Base-by-base conservation (phyloP, 2,329 filamentous ascomycete genomes). In the Alternaria burnsii region DNA sequence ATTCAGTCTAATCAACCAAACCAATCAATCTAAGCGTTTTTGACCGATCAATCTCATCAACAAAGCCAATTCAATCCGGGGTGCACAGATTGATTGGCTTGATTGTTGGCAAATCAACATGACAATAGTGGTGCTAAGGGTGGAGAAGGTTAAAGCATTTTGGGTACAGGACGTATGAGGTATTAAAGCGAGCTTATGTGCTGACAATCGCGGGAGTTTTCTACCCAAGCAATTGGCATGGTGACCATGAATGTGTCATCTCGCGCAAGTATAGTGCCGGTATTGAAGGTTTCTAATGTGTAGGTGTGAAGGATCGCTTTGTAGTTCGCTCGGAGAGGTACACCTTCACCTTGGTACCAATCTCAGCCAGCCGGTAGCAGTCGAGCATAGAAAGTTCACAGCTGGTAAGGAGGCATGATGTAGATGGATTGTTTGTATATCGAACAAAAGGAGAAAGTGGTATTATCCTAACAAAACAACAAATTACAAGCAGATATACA, bases 401-500 rank as follows among this genome's bases (percentile, higher is more conserved):
- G n/a, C 3, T 9, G 8, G 8, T 22, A 52, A 3, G 5, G 50
- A 28, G 50, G 34, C 8, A 20, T 5, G 10, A 26, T 36, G 3
- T 18, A 38, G 20, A 32, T 50, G 16, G 20, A 36, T 50, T 9
- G 16, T 24, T 36, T 50, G 20, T 50, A 50, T 36, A 36, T 50
- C 20, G n/a, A 50, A 50, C 46, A 32, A 50, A 61, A 63, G 38
- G 55, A 61, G 60, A 61, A 38, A 55, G 52, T 66, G 63, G 63
- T 63, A 66, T 66, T 66, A 66, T 66, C 58, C 63, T 63, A 59
- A 55, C 53, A 61, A 41, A 52, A 62, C 47, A 61, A 50, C 46
- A 61, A 46, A 63, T 63, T 66, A 66, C 57, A 66, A 63, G 52
- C 57, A 63, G 55, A 59, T 43, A 60, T 44, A 58, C 58, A 54